Evolutionary conservation across 2,329 filamentous ascomycete species (phyloP), one percentile per base, ranked within the genome.

Genomic region (Xenoacremonium recifei): DNA sequence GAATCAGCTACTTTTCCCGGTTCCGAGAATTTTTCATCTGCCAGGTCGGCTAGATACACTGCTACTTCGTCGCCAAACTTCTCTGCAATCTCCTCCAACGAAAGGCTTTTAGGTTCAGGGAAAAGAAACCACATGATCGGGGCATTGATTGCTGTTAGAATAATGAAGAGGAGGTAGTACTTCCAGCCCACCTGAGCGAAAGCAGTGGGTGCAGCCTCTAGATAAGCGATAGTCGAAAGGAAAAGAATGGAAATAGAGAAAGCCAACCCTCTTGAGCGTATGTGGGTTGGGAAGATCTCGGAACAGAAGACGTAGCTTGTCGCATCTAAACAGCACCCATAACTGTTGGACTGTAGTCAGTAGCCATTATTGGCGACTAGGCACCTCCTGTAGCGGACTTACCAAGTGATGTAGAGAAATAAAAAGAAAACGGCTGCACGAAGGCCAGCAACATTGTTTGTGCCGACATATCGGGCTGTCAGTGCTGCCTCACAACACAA

Each of bases 261-360:
- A 17, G 40, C 44, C 17, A 44, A 32, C 12, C 47, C 47, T 12
- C 42, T 37, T 12, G 47, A 40, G 5, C 47, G 47, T 30, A 47
- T 40, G 1, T 39, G 34, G 5, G 44, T 49, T 3, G 44, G 47
- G 35, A 47, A 49, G 40, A 49, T 49, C 35, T 49, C 44, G 4
- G 40, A 31, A 19, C 40, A 47, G 32, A 47, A 49, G 21, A 49
- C 47, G 35, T 49, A 49, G 3, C 36, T 37, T 5, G 40, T 38
- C 11, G 47, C 47, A 35, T 47, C 47, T 3, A 49, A 31, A 6
- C n/a, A 35, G 7, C 40, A 33, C 3, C 40, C 41, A 16, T 44
- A 44, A 20, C n/a, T n/a, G n/a, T n/a, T n/a, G n/a, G n/a, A n/a
- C n/a, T n/a, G n/a, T n/a, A n/a, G n/a, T n/a, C n/a, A n/a, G n/a